These are phyloP conservation scores for Aspergillus nidulans DNA, from an alignment of 495 filamentous ascomycete species.

Conservation along the genomic window DNA sequence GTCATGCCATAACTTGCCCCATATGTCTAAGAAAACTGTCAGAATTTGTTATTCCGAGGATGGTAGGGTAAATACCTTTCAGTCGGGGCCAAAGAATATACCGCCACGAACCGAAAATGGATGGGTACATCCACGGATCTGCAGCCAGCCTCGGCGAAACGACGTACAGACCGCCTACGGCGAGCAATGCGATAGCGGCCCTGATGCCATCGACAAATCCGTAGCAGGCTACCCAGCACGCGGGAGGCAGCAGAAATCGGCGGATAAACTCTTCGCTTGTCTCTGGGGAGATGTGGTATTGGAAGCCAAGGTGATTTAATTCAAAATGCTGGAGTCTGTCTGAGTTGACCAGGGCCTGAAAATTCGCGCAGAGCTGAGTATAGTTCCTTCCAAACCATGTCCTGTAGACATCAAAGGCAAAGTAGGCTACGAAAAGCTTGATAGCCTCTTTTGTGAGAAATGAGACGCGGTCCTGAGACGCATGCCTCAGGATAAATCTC, in stretches of 20 bases:
- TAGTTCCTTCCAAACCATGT: constrained; percentile 8
- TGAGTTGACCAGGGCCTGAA: background rate
- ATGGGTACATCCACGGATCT: constrained; percentile 23
- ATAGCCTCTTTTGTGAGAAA: constrained; percentile 2
- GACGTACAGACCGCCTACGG: constrained; percentile 3
- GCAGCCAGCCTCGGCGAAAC: constrained; percentile 2
- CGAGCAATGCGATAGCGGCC: constrained; percentile 6
- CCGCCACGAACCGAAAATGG: constrained; percentile 12
- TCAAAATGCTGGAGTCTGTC: background rate
- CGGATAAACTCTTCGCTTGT: constrained; percentile 4
- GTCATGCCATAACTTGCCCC: constrained; percentile 22
- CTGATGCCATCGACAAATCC: constrained; percentile 19
- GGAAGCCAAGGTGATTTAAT: background rate
- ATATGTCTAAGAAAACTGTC: constrained; percentile 11
- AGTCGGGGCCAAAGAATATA: constrained; percentile 12
- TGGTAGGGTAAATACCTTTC: constrained; percentile 5
- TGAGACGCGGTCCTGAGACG: background rate
- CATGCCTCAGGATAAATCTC: background rate
- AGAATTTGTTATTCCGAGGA: background rate
- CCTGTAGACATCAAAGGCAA: constrained; percentile 14
- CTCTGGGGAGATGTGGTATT: background rate
- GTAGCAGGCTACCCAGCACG: constrained; percentile 16
- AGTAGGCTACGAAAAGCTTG: constrained; percentile 5
- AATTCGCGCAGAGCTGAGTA: constrained; percentile 1
- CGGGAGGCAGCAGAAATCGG: constrained; percentile 11